Evolutionary conservation across 2,329 filamentous ascomycete genomes (phyloP).

Genomic region (Penicillium sp.): DNA sequence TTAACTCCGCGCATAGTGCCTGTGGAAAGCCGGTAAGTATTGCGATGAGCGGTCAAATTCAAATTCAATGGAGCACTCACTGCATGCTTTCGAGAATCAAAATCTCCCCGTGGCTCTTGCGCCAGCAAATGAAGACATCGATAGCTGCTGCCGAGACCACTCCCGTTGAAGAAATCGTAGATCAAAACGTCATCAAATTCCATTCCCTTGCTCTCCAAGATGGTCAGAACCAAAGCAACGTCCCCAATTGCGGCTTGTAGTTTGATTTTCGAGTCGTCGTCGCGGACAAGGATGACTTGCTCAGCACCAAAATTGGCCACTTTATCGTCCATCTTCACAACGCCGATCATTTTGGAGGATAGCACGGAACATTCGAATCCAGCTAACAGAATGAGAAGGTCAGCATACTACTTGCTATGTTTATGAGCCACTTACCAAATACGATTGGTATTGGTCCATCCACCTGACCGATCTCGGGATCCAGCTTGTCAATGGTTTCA

Average conservation of each 20-base stretch:
- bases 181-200: conserved; percentile 42
- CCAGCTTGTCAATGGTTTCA: conserved; percentile 34
- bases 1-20: conserved; percentile 20
- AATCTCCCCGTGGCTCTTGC: conserved; percentile 2
- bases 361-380: conserved; percentile 24
- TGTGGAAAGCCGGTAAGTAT: background rate
- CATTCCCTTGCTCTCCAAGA: conserved; percentile 42
- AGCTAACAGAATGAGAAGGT: conserved; percentile 7
- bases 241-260: conserved; percentile 30
- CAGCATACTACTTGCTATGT: background rate
- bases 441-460: conserved; percentile 29
- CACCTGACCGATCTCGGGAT: conserved; percentile 33
- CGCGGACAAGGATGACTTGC: conserved; percentile 40
- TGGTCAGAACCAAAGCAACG: conserved; percentile 35
- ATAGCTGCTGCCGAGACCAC: conserved; percentile 23
- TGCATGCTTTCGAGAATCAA: conserved; percentile 27
- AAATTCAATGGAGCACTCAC: conserved; percentile 1
- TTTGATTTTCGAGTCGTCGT: conserved; percentile 30
- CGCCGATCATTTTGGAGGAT: conserved; percentile 27
- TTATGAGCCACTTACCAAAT: conserved; percentile 20
- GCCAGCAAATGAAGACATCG: conserved; percentile 24
- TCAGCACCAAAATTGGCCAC: conserved; percentile 36
- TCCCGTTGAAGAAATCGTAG: conserved; percentile 34
- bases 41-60: no score
- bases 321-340: conserved; percentile 23